phyloP scores from a whole-genome alignment of 192 early-diverging fungal species.

The Backusella macrospora region DNA sequence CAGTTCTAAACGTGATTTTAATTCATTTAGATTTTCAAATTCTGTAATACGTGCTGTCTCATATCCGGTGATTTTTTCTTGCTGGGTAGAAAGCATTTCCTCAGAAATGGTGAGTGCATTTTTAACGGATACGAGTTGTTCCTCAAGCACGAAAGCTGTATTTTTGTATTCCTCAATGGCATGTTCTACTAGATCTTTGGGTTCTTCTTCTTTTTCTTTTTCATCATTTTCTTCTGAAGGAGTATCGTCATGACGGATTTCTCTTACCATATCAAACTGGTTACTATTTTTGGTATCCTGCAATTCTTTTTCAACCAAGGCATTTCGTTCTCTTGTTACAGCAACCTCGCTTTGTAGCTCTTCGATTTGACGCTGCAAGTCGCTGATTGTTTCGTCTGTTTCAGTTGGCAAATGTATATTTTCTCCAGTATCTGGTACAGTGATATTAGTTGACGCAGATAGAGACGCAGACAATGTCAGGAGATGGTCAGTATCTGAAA shows the following conservation, averaged over 20 bases:
- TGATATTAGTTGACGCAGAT: slow-evolving; percentile 14
- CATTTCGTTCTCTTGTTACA: slow-evolving; percentile 27
- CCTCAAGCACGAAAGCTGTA: slow-evolving; percentile 61
- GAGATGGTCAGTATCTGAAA: slow-evolving; percentile 13
- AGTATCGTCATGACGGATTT: slow-evolving; percentile 2
- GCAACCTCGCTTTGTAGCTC: slow-evolving; percentile 27
- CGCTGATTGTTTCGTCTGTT: neutral
- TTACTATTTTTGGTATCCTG: neutral
- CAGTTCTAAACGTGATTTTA: slow-evolving; percentile 46
- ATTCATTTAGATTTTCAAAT: slow-evolving; percentile 40
- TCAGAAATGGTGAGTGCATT: slow-evolving; percentile 57
- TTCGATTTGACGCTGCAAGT: slow-evolving; percentile 31
- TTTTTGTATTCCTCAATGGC: slow-evolving; percentile 73
- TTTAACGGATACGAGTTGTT: slow-evolving; percentile 54
- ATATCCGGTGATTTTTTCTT: slow-evolving; percentile 50
- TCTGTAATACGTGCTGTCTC: slow-evolving; percentile 45
- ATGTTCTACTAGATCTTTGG: slow-evolving; percentile 60
- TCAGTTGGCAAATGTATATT: neutral
- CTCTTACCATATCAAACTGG: neutral
- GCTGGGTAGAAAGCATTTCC: slow-evolving; percentile 56
- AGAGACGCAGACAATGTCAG: slow-evolving; percentile 16
- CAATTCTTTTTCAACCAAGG: slow-evolving; percentile 18
- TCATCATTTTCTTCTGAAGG: neutral
- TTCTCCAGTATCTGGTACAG: neutral
- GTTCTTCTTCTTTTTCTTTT: neutral